Evolutionary conservation across 257 asterid genomes (phyloP).

Genomic region (Nicotiana obtusifolia): DNA sequence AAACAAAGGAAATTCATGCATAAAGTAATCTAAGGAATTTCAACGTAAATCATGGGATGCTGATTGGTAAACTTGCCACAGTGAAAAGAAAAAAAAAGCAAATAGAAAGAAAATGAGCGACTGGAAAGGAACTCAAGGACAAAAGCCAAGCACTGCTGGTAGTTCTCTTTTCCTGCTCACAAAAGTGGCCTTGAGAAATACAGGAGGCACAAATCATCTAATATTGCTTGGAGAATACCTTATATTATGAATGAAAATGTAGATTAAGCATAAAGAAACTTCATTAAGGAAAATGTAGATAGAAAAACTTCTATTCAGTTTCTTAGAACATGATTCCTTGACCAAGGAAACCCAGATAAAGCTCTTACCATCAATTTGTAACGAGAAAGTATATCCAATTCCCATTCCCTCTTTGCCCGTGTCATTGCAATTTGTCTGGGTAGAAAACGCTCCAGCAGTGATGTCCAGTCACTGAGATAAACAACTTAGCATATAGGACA

Average conservation of each 20-base stretch:
- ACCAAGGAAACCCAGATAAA: neutral
- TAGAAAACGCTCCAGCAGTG: slow-evolving; percentile 82
- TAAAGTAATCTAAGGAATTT: neutral
- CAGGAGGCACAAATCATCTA: neutral
- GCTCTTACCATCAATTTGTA: slow-evolving; percentile 77
- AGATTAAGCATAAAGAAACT: neutral
- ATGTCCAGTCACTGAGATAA: slow-evolving; percentile 76
- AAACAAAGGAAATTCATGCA: neutral
- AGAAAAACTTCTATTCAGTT: neutral
- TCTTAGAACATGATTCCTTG: neutral
- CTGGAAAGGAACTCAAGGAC: neutral
- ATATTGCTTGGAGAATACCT: neutral
- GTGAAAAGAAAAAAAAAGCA: neutral
- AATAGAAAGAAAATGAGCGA: neutral
- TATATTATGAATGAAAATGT: neutral
- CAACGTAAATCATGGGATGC: neutral
- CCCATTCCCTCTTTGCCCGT: slow-evolving; percentile 97
- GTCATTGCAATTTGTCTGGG: slow-evolving; percentile 91
- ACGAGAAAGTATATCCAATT: slow-evolving; percentile 79
- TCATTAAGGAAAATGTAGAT: neutral
- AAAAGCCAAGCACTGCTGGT: neutral
- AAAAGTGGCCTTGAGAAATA: neutral
- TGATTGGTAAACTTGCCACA: neutral
- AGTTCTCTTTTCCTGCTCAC: neutral
- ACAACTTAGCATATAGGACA: slow-evolving; percentile 11